Percentiles rank a stretch among this genome's conserved stretches.
These are phyloP conservation scores for Prunus fruticosa DNA, from an alignment of 306 rosid species.

Conservation along the genomic window DNA sequence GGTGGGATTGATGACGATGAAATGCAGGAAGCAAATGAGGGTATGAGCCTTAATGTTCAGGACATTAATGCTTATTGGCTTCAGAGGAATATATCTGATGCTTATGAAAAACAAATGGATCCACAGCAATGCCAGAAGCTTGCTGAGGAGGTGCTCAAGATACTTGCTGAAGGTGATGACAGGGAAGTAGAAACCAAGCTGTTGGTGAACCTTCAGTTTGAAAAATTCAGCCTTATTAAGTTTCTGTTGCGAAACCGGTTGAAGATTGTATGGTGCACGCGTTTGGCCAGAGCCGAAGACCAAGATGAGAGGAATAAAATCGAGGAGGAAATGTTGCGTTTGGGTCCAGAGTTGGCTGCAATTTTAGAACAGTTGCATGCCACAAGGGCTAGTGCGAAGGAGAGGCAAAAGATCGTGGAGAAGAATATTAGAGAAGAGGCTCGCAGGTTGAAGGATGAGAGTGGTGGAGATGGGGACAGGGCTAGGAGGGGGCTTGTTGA, in stretches of 20 bases:
- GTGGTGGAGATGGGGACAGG: conserved; percentile 66
- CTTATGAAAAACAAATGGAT: conserved; percentile 84
- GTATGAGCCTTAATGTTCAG: conserved; percentile 83
- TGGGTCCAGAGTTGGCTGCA: conserved; percentile 64
- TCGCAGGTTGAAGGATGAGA: conserved; percentile 74
- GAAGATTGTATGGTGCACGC: conserved; percentile 92
- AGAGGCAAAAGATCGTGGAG: conserved; percentile 89
- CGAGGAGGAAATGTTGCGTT: conserved; percentile 84
- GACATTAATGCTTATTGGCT: conserved; percentile 98
- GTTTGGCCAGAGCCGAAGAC: conserved; percentile 80
- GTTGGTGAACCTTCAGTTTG: conserved; percentile 60
- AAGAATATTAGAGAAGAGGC: conserved; percentile 95
- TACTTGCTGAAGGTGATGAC: conserved; percentile 80
- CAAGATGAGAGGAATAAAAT: conserved; percentile 76
- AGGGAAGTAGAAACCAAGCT: conserved; percentile 75
- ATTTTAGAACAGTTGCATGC: conserved; percentile 91
- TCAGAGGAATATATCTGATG: conserved; percentile 92
- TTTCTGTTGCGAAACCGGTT: conserved; percentile 62
- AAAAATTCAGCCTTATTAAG: conserved; percentile 75
- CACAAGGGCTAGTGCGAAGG: conserved; percentile 83
- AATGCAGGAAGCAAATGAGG: conserved; percentile 76
- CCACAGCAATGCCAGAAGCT: conserved; percentile 87
- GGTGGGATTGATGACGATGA: conserved; percentile 91
- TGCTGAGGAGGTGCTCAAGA: conserved; percentile 79
- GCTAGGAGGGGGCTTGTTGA: conserved; percentile 67